A percentile compares a stretch with the other conserved stretches of the same genome.
These are phyloP conservation scores for Naegleria lovaniensis DNA, from an alignment of 208 protist genomes.

Conservation along the genomic window DNA sequence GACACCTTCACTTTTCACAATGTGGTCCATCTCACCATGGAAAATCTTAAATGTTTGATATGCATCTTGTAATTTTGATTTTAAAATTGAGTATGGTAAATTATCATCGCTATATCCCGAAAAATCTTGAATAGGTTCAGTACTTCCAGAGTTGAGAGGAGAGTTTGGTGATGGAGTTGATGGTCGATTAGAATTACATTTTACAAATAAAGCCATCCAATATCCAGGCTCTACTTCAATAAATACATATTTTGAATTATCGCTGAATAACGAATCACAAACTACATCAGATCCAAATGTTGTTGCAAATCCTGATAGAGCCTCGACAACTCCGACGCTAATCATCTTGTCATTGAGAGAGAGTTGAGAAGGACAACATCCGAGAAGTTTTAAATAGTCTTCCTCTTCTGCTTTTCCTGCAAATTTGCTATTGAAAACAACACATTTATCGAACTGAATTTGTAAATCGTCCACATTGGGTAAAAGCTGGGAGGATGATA, in stretches of 20 bases:
- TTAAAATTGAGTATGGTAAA: not conserved
- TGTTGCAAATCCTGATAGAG: not conserved
- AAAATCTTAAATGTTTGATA: constrained; percentile 9
- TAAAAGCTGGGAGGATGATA: no score
- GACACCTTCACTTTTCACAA: not conserved
- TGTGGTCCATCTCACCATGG: not conserved
- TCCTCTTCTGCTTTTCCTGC: constrained; percentile 13
- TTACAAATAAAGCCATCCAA: not conserved
- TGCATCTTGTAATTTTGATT: not conserved
- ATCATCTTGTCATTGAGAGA: constrained; percentile 10
- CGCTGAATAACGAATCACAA: not conserved
- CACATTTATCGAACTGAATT: not conserved
- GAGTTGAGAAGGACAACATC: not conserved
- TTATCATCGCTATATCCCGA: not conserved
- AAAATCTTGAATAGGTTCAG: not conserved
- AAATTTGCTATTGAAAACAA: constrained; percentile 22
- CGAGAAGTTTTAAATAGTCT: not conserved
- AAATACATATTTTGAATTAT: not conserved
- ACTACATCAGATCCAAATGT: not conserved
- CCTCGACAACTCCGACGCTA: not conserved
- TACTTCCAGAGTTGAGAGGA: not conserved
- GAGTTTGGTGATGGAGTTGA: not conserved
- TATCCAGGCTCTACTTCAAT: constrained; percentile 18
- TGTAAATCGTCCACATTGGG: not conserved
- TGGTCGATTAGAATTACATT: not conserved